Percentiles rank a stretch among this genome's conserved stretches.
Conservation (phyloP, 2,329 filamentous ascomycete species). For the Intubia oerlemansii region DNA sequence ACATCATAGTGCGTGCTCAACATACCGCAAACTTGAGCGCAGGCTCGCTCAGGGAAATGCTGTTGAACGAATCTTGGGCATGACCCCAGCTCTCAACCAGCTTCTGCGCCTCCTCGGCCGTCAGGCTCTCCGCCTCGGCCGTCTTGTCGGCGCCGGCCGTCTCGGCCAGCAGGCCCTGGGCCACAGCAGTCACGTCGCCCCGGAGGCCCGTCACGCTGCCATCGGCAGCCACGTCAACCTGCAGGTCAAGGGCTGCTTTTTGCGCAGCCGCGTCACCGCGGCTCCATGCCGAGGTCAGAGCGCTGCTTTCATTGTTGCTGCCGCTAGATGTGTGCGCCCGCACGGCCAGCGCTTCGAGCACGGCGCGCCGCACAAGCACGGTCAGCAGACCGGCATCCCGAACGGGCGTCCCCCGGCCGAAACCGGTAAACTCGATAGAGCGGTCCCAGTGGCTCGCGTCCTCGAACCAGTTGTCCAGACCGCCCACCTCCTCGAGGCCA, state of each 20-base stretch:
- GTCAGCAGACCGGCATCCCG: conserved; percentile 23
- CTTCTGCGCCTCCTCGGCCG: conserved; percentile 18
- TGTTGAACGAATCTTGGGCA: conserved; percentile 37
- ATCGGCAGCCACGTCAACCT: conserved; percentile 17
- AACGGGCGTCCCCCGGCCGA: conserved; percentile 19
- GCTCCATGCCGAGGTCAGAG: conserved; percentile 11
- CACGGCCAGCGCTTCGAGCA: conserved; percentile 29
- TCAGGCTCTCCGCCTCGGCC: conserved; percentile 4
- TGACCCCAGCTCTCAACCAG: conserved; percentile 24
- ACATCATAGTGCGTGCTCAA: conserved; percentile 10
- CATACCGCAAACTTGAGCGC: conserved; percentile 54
- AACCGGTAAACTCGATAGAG: conserved; percentile 22
- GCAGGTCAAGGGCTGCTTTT: conserved; percentile 16
- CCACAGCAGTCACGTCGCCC: conserved; percentile 14
- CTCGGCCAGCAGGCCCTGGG: conserved; percentile 9
- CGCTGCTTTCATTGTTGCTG: no score
- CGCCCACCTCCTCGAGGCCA: conserved; percentile 24
- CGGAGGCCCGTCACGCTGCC: conserved; percentile 14
- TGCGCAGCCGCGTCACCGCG: conserved; percentile 15
- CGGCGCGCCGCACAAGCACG: conserved; percentile 25
- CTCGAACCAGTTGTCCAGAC: conserved; percentile 31
- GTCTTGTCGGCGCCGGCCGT: no score
- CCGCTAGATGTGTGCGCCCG: no score
- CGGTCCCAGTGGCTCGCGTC: conserved; percentile 27
- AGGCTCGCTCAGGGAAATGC: conserved; percentile 31